Percentiles rank a stretch among this genome's conserved stretches.
Evolutionary conservation across 345 rosid species (phyloP).

Genomic region (Pistacia atlantica): DNA sequence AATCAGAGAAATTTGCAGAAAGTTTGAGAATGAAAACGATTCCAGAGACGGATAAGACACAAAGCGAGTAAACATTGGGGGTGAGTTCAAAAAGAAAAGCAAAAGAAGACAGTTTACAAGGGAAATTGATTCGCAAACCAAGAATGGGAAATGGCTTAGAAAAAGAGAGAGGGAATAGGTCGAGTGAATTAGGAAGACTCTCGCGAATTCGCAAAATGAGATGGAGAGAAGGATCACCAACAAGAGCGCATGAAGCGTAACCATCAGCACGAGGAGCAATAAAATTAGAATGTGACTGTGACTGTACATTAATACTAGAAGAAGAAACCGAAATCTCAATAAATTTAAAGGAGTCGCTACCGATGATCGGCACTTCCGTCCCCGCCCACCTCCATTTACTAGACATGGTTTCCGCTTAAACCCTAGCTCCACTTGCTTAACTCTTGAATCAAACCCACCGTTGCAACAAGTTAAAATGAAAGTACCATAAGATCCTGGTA

Average conservation of each 20-base stretch:
- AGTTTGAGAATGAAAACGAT: conserved; percentile 62
- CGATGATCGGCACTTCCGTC: conserved; percentile 68
- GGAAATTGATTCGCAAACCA: conserved; percentile 69
- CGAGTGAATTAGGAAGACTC: conserved; percentile 46
- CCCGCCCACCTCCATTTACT: conserved; percentile 43
- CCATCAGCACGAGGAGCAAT: conserved; percentile 48
- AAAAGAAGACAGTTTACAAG: conserved; percentile 65
- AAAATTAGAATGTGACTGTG: not conserved
- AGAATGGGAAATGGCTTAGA: conserved; percentile 42
- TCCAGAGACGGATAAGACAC: conserved; percentile 64
- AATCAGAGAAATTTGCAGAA: conserved; percentile 37
- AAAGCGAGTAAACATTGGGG: conserved; percentile 44
- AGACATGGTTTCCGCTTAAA: conserved; percentile 8
- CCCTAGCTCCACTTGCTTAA: conserved; percentile 3
- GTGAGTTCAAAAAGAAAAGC: conserved; percentile 47
- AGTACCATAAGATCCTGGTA: too few species aligned
- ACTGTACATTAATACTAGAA: not conserved
- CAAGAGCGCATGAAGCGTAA: conserved; percentile 50
- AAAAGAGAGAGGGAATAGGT: conserved; percentile 65
- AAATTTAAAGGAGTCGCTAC: conserved; percentile 73
- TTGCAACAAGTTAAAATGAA: not conserved
- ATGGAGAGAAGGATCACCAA: conserved; percentile 46
- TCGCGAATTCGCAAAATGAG: conserved; percentile 66
- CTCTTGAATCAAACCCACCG: not conserved
- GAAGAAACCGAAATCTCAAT: conserved; percentile 55